A percentile compares a stretch with the other conserved stretches of the same genome.
phyloP scores from a whole-genome alignment of 2,329 filamentous ascomycete species.

The Fusarium nurragi region DNA sequence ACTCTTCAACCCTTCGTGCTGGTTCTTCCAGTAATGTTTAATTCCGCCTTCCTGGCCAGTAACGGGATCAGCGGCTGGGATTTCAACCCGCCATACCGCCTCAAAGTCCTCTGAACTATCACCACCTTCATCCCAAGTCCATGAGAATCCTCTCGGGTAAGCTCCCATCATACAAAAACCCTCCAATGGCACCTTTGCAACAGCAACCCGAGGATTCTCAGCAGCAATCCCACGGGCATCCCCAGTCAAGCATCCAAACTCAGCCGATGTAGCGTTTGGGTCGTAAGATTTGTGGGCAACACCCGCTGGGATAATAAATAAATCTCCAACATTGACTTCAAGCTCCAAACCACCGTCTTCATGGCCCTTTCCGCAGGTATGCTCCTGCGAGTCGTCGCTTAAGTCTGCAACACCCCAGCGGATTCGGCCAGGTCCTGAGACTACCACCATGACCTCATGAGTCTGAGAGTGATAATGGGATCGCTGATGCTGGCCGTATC shows the following conservation, averaged over 20 bases:
- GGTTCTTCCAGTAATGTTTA: neutral
- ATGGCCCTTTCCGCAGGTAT: slow-evolving; percentile 5
- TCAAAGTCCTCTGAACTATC: slow-evolving; percentile 5
- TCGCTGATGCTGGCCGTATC: slow-evolving; percentile 12
- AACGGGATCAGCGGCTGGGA: neutral
- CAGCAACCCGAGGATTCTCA: neutral
- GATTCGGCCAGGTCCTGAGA: slow-evolving; percentile 3
- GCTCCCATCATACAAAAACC: slow-evolving; percentile 23
- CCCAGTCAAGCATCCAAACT: slow-evolving; percentile 14
- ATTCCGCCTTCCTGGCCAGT: neutral
- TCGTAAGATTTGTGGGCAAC: slow-evolving; percentile 17
- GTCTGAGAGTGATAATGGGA: slow-evolving; percentile 16
- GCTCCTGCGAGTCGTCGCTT: slow-evolving; percentile 3
- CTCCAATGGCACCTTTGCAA: slow-evolving; percentile 1
- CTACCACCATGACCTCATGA: slow-evolving; percentile 13
- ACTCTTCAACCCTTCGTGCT: fast-evolving
- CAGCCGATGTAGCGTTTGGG: neutral
- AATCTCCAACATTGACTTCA: slow-evolving; percentile 12
- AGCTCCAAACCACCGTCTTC: slow-evolving; percentile 10
- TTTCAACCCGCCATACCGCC: neutral
- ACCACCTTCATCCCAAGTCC: slow-evolving; percentile 21
- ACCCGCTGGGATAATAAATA: slow-evolving; percentile 12
- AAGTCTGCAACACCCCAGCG: slow-evolving; percentile 19
- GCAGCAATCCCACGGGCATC: slow-evolving; percentile 1
- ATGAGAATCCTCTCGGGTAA: slow-evolving; percentile 5